phyloP scores from a whole-genome alignment of 2,329 filamentous ascomycete genomes.

The Hymenoscyphus scutula region DNA sequence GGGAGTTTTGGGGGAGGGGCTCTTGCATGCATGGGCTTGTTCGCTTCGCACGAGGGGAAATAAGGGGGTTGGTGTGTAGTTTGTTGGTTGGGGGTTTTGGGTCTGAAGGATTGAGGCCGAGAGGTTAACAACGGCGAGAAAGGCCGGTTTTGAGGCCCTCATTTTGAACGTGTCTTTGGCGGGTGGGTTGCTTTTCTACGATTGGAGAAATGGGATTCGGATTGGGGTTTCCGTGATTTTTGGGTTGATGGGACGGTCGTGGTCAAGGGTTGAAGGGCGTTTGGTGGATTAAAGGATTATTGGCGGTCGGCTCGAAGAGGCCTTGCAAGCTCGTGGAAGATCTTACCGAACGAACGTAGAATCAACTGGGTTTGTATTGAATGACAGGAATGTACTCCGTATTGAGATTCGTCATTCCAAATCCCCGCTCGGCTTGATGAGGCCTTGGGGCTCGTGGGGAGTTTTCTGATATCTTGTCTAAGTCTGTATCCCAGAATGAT shows the following conservation, averaged over 20 bases:
- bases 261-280: slow-evolving; percentile 1
- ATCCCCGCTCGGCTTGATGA: background rate
- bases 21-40: background rate
- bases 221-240: background rate
- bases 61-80: background rate
- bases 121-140: background rate
- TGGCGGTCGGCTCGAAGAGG: slow-evolving; percentile 6
- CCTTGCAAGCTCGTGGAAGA: too few species aligned
- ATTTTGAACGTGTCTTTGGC: background rate
- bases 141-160: slow-evolving; percentile 1
- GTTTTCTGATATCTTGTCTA: background rate
- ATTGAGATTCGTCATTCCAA: too few species aligned
- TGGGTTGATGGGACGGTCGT: too few species aligned
- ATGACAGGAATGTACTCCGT: too few species aligned
- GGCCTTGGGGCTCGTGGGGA: background rate
- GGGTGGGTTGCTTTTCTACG: background rate
- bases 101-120: background rate
- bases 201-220: background rate
- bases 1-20: background rate
- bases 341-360: too few species aligned
- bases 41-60: background rate
- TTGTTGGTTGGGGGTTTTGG: background rate
- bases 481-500: background rate
- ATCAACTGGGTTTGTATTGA: too few species aligned
- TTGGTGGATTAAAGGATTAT: slow-evolving; percentile 5